phyloP scores from a whole-genome alignment of 169 alveolate genomes.

The Eimeria acervulina region DNA sequence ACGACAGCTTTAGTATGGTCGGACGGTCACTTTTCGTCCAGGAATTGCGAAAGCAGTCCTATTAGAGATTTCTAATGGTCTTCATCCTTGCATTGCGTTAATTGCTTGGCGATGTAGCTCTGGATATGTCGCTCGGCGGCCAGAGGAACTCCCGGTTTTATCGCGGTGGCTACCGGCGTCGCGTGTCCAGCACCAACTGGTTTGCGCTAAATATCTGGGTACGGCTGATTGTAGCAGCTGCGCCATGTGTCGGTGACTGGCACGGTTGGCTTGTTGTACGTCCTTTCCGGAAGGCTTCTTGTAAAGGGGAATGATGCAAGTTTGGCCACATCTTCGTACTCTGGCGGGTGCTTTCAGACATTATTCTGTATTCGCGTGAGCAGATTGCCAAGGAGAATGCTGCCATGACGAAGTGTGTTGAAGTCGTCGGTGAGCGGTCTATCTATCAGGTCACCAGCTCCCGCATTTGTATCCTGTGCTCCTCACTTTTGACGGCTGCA shows the following conservation, averaged over 20 bases:
- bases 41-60: neutral
- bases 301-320: neutral
- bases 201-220: slow-evolving; percentile 93
- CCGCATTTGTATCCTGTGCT: neutral
- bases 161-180: slow-evolving; percentile 96
- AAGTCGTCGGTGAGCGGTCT: slow-evolving; percentile 44
- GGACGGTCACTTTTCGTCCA: neutral
- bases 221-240: neutral
- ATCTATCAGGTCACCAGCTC: neutral
- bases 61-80: neutral
- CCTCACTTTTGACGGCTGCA: neutral
- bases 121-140: slow-evolving; percentile 96
- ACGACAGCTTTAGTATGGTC: neutral
- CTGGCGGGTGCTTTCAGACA: slow-evolving; percentile 84
- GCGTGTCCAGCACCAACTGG: slow-evolving; percentile 85
- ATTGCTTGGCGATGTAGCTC: slow-evolving; percentile 83
- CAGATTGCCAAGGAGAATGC: slow-evolving; percentile 93
- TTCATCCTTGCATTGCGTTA: neutral
- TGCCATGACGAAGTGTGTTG: slow-evolving; percentile 73
- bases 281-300: neutral
- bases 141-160: slow-evolving; percentile 98
- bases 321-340: neutral
- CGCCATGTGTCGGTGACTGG: neutral
- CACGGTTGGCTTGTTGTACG: neutral
- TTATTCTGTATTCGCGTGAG: slow-evolving; percentile 97